Conservation (phyloP, 306 rosid genomes). For the Casuarina glauca region DNA sequence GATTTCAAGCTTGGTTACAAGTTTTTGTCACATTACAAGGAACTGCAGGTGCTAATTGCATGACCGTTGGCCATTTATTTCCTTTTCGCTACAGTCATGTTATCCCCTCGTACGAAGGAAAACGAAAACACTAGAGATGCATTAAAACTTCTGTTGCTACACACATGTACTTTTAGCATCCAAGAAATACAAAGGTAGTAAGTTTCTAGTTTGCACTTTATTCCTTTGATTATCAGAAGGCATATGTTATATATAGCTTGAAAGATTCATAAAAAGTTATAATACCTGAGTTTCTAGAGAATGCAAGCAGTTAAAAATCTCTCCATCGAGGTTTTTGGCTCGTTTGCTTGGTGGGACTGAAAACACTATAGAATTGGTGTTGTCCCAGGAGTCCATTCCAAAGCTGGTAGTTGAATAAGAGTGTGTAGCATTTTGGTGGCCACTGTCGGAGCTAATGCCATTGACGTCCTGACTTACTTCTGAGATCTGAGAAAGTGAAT, state of each 20-base stretch:
- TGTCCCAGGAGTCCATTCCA: conserved; percentile 68
- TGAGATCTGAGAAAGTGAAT: conserved; percentile 68
- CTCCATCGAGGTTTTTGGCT: conserved; percentile 55
- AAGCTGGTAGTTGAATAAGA: conserved; percentile 46
- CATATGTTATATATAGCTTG: neutral
- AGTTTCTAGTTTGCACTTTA: neutral
- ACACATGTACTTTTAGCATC: neutral
- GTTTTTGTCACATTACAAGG: neutral
- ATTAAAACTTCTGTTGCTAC: no score
- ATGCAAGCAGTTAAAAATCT: conserved; percentile 51
- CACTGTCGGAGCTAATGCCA: conserved; percentile 40
- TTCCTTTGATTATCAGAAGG: conserved; percentile 1
- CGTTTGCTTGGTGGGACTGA: conserved; percentile 58
- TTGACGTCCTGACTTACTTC: conserved; percentile 50
- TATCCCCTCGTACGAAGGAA: no score
- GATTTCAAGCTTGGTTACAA: neutral
- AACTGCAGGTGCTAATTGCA: no score
- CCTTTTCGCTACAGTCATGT: no score
- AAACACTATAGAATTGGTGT: conserved; percentile 63
- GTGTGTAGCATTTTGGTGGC: conserved; percentile 37
- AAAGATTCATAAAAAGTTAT: conserved; percentile 11
- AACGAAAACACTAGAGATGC: no score
- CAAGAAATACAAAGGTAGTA: neutral
- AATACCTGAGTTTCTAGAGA: conserved; percentile 78
- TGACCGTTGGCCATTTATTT: no score